Evolutionary conservation across 768 basidiomycete species (phyloP).

Genomic region (Tulasnella sp.): DNA sequence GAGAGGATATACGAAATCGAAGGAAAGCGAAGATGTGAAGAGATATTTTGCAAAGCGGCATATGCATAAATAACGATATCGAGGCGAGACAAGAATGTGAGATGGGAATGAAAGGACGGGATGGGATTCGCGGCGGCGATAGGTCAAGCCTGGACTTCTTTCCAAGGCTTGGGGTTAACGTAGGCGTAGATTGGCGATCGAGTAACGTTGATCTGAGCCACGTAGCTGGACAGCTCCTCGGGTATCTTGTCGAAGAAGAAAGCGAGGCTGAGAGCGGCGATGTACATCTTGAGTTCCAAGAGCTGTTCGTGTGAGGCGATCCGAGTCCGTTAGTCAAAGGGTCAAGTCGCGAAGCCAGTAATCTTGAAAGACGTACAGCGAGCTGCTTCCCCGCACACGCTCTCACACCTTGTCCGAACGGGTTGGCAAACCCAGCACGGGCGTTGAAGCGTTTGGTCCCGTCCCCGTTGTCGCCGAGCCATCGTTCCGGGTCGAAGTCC

Average conservation of each 20-base stretch:
- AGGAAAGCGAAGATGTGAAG: not conserved
- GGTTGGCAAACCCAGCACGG: not conserved
- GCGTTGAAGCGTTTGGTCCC: not conserved
- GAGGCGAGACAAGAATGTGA: not conserved
- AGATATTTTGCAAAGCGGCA: not conserved
- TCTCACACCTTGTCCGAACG: conserved; percentile 5
- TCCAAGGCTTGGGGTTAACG: not conserved
- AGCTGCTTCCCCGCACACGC: conserved; percentile 1
- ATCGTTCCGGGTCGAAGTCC: conserved; percentile 2
- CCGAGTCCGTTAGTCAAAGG: not conserved
- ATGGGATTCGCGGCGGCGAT: not conserved
- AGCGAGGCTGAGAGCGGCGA: conserved; percentile 6
- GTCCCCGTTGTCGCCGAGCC: conserved; percentile 1
- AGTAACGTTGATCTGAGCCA: not conserved
- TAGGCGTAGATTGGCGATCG: not conserved
- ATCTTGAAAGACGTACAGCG: not conserved
- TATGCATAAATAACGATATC: not conserved
- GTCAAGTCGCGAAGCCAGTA: not conserved
- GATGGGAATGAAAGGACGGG: not conserved
- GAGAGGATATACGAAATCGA: not conserved
- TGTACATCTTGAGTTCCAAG: conserved; percentile 7
- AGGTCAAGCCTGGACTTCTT: not conserved
- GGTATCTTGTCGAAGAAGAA: conserved; percentile 10
- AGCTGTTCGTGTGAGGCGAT: not conserved
- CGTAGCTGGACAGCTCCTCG: not conserved